Evolutionary conservation across 495 filamentous ascomycete genomes (phyloP), one percentile per base, ranked within the genome.

Genomic region (Aspergillus asperescens): DNA sequence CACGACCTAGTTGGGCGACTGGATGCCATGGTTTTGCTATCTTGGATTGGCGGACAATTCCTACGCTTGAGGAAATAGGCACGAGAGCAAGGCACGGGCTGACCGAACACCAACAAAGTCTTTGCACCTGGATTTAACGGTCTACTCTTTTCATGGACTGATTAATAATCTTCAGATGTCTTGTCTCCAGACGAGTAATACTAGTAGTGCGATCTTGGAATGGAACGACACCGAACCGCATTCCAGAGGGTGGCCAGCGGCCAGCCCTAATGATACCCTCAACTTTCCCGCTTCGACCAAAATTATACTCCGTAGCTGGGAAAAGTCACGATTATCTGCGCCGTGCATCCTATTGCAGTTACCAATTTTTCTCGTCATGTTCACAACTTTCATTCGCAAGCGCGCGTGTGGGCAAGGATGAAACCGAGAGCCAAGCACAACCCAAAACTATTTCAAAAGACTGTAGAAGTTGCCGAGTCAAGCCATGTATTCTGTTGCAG

Each of bases 191-290:
- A 9, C 23, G 28, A 47, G 19, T 20, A 9, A 15, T 8, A n/a
- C n/a, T n/a, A n/a, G 16, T n/a, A 34, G 32, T 16, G 22, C 22
- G 35, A 47, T 29, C 9, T 5, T 37, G 51, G 51, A 54, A 54
- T 54, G 50, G 32, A 37, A 31, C 42, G n/a, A 15, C 32, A 39
- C 34, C 35, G 38, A 34, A 25, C 18, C 18, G 31, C 51, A 54
- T 54, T 54, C 51, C 51, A 23, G 25, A 47, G 23, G 16, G 28
- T 38, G 41, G 29, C 29, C 8, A 39, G 18, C 34, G 20, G 25
- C 7, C 7, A n/a, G n/a, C 40, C 28, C 20, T 38, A 5, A 22
- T 31, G n/a, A 45, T 16, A 20, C 8, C 29, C 51, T 18, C 28
- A 22, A 16, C 25, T 16, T 22, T 46, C 41, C 40, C 24, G 44